Evolutionary conservation across 495 filamentous ascomycete genomes (phyloP).

Genomic region (Penicillium canescens): DNA sequence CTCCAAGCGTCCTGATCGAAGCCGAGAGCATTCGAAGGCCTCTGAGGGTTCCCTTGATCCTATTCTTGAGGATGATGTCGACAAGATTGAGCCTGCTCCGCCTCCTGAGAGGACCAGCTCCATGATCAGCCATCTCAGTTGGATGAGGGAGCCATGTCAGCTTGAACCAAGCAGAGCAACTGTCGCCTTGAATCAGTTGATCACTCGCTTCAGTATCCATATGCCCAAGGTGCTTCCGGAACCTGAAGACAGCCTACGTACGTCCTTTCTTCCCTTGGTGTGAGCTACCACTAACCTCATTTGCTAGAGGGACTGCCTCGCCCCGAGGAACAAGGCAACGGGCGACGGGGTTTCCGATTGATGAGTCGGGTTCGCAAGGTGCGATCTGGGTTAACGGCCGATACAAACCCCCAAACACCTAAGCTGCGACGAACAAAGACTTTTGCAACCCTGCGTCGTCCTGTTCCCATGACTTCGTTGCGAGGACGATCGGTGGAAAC

Average conservation of each 20-base stretch:
- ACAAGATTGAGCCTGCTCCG: background rate
- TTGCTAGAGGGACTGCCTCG: background rate
- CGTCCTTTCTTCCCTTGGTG: background rate
- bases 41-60: conserved; percentile 3
- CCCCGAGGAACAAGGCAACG: background rate
- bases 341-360: conserved; percentile 18
- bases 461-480: conserved; percentile 53
- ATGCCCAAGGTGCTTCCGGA: conserved; percentile 8
- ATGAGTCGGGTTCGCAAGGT: conserved; percentile 34
- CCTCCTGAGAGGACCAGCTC: background rate
- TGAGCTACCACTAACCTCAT: conserved; percentile 2
- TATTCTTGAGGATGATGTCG: conserved; percentile 1
- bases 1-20: conserved; percentile 6
- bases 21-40: conserved; percentile 5
- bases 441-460: conserved; percentile 30
- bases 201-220: conserved; percentile 19
- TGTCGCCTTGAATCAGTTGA: conserved; percentile 30
- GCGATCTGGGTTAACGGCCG: conserved; percentile 32
- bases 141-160: conserved; percentile 13
- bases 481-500: conserved; percentile 62
- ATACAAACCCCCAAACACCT: conserved; percentile 40
- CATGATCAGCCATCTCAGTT: conserved; percentile 10
- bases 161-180: conserved; percentile 24
- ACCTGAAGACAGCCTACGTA: conserved; percentile 5
- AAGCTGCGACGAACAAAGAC: conserved; percentile 51